Percentiles rank a stretch among this genome's conserved stretches.
Conservation (phyloP, 768 basidiomycete genomes). For the Collybia sordida region DNA sequence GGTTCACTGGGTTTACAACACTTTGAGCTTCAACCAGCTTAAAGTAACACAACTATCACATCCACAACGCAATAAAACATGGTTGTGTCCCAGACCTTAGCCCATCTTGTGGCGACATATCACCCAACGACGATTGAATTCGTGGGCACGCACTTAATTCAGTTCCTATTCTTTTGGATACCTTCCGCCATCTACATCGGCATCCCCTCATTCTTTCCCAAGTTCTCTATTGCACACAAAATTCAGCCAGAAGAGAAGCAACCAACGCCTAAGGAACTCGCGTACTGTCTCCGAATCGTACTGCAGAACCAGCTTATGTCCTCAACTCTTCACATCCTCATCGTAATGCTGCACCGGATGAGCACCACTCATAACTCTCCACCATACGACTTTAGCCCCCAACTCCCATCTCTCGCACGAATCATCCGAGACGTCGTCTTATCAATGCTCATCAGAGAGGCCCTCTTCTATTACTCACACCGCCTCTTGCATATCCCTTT, state of each 20-base stretch:
- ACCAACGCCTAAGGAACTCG: conserved; percentile 20
- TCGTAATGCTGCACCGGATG: conserved; percentile 7
- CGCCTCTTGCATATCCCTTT: conserved; percentile 24
- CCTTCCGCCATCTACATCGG: conserved; percentile 20
- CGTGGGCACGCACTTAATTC: conserved; percentile 19
- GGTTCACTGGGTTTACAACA: too few species aligned
- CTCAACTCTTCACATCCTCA: conserved; percentile 15
- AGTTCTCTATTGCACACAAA: conserved; percentile 22
- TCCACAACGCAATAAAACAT: too few species aligned
- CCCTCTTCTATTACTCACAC: conserved; percentile 29
- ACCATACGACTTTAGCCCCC: conserved; percentile 16
- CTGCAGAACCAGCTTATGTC: conserved; percentile 23
- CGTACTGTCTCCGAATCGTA: conserved; percentile 21
- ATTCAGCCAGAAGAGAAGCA: conserved; percentile 25
- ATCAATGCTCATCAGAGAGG: conserved; percentile 21
- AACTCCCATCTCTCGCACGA: conserved; percentile 15
- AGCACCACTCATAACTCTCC: conserved; percentile 7
- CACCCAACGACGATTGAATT: conserved; percentile 19
- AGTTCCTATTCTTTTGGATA: conserved; percentile 23
- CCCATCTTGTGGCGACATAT: conserved; percentile 1
- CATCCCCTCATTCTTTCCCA: conserved; percentile 19
- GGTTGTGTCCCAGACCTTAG: too few species aligned
- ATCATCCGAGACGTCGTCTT: conserved; percentile 19
- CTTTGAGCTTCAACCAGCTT: too few species aligned
- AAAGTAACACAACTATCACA: too few species aligned